These are phyloP conservation scores for Syzygium malaccense DNA, from an alignment of 441 rosid genomes.

Conservation along the genomic window DNA sequence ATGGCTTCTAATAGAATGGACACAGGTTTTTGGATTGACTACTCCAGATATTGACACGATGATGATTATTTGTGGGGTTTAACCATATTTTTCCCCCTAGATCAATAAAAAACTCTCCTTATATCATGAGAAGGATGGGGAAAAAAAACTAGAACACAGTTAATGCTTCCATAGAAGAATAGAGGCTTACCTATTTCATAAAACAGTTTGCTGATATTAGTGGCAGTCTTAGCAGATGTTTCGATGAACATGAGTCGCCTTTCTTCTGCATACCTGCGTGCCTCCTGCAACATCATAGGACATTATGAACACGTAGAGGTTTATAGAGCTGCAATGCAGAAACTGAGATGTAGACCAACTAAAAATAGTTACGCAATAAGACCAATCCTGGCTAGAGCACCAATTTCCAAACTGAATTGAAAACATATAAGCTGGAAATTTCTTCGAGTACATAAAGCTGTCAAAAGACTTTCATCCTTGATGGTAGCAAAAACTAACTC, in stretches of 20 bases:
- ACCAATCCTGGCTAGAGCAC: not conserved
- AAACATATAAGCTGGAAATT: not conserved
- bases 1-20: not conserved
- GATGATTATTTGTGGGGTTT: not conserved
- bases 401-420: not conserved
- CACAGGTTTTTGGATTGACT: not conserved
- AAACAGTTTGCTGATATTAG: conserved; percentile 39
- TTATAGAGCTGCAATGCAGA: not conserved
- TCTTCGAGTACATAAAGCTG: not conserved
- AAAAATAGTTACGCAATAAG: not conserved
- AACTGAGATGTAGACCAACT: not conserved
- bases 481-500: not conserved
- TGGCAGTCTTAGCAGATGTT: conserved; percentile 42
- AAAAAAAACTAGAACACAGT: not conserved
- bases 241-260: conserved; percentile 45
- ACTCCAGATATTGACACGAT: not conserved
- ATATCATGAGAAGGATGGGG: not conserved
- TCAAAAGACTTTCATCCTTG: not conserved
- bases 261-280: conserved; percentile 30
- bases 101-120: not conserved
- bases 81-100: not conserved
- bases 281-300: conserved; percentile 29
- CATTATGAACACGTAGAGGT: not conserved
- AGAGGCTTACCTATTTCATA: conserved; percentile 30
- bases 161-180: not conserved